Evolutionary conservation across 768 basidiomycete genomes (phyloP), one percentile per base, ranked within the genome.

Genomic region (Cubamyces sp.): DNA sequence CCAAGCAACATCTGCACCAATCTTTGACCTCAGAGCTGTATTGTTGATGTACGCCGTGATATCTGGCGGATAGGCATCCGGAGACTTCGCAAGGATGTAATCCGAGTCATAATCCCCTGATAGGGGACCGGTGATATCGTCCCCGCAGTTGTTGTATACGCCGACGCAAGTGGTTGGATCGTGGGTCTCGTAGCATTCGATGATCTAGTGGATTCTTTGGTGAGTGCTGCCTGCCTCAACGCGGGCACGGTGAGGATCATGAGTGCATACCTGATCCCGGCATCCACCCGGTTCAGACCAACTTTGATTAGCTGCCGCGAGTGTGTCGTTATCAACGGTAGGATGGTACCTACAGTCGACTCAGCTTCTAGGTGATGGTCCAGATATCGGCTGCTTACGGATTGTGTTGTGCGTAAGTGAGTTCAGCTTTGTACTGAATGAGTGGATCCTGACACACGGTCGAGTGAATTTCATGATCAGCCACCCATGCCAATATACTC

Each of bases 81-180:
- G 73, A 41, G 73, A 65, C 26, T 49, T 49, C 4, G 74, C 66
- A 11, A 66, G 76, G 15, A 82, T 75, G 63, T 79, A 76, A 66
- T 81, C 79, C 5, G 78, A 81, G 68, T 84, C 80, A 48, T 72
- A 82, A 60, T 78, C 73, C 28, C 86, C 86, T 8, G 77, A 78
- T 39, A 87, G 76, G 26, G 82, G 81, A 0, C 75, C 77, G 3
- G 86, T 71, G 54, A 88, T 79, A 42, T 80, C 71, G 65, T 74
- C 77, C 68, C 86, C 85, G 74, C 87, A 88, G 75, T 73, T 84
- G 47, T 66, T 74, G 67, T 87, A 85, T 1, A 86, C 86, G 3
- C 62, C 63, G 0, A 85, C 82, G 68, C 87, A 88, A 4, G 80
- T 80, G 0, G 75, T 69, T 61, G 83, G 75, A 23, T 76, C 75